Evolutionary conservation across 305 asterid species (phyloP).

Genomic region (Fraxinus floribunda): DNA sequence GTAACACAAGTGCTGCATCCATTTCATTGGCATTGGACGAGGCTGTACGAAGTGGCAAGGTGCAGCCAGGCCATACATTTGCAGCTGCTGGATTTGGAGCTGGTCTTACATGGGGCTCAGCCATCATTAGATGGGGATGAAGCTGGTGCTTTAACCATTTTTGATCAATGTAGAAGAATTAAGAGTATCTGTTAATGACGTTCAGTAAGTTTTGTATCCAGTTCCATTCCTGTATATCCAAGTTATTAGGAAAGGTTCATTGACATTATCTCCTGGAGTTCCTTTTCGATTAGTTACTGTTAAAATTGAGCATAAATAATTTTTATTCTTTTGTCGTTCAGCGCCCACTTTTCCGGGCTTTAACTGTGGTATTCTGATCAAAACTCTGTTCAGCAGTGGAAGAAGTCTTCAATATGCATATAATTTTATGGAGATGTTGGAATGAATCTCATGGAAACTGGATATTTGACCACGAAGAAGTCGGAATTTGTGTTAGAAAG

Average conservation of each 20-base stretch:
- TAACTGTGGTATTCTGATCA: neutral
- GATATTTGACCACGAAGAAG: neutral
- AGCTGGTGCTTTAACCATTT: neutral
- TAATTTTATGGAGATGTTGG: neutral
- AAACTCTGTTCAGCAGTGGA: neutral
- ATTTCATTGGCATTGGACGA: conserved; percentile 94
- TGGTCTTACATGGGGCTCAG: conserved; percentile 96
- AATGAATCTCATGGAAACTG: neutral
- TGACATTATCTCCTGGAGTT: conserved; percentile 7
- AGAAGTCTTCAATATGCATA: neutral
- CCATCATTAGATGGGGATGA: conserved; percentile 85
- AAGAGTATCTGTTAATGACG: conserved; percentile 1
- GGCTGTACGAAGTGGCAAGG: conserved; percentile 83
- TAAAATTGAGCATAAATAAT: neutral
- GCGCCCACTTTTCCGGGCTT: neutral
- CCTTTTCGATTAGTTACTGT: neutral
- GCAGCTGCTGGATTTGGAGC: conserved; percentile 99
- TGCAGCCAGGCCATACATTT: conserved; percentile 67
- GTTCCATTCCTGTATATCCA: neutral
- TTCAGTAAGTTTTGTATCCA: conserved; percentile 23
- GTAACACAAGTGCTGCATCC: conserved; percentile 90
- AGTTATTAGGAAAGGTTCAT: conserved; percentile 2
- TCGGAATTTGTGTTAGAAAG: neutral
- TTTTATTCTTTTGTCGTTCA: neutral
- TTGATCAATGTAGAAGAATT: neutral